Evolutionary conservation across 2,329 filamentous ascomycete species (phyloP).

Genomic region (Fusarium illudens): DNA sequence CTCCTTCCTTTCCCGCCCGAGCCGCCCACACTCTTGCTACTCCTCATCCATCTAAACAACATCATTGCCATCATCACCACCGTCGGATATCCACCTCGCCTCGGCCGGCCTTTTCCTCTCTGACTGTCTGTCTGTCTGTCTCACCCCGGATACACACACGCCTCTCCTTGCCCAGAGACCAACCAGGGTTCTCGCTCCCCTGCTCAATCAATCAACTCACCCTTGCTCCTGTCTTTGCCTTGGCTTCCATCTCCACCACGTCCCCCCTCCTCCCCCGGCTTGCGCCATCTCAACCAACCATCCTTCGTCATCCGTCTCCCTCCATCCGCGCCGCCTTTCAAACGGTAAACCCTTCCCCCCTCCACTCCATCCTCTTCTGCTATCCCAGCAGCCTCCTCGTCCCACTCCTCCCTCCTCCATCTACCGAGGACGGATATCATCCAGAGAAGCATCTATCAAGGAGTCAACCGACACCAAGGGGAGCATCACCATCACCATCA

Average conservation of each 20-base stretch:
- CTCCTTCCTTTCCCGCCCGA: conserved; percentile 9
- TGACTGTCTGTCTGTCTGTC: conserved; percentile 9
- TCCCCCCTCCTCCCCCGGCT: conserved; percentile 28
- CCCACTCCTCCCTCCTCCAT: conserved; percentile 38
- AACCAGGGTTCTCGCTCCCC: conserved; percentile 28
- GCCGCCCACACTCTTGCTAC: conserved; percentile 16
- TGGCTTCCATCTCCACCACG: conserved; percentile 28
- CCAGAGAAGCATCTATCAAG: conserved; percentile 33
- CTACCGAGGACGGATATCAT: conserved; percentile 27
- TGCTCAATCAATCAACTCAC: conserved; percentile 21
- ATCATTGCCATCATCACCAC: conserved; percentile 13
- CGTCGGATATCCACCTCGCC: conserved; percentile 6
- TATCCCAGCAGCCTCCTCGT: conserved; percentile 37
- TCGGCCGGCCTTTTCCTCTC: conserved; percentile 7
- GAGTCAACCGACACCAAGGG: conserved; percentile 20
- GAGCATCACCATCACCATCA: conserved; percentile 28
- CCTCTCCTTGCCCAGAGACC: conserved; percentile 12
- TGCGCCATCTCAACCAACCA: conserved; percentile 48
- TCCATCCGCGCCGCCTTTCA: conserved; percentile 42
- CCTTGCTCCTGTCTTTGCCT: conserved; percentile 34
- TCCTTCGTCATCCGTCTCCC: conserved; percentile 46
- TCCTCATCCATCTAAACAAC: conserved; percentile 1
- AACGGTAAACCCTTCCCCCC: conserved; percentile 37
- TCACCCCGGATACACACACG: conserved; percentile 26
- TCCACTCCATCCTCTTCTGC: conserved; percentile 34